Evolutionary conservation across 805 yeast genomes (phyloP), one percentile per base, ranked within the genome.

Genomic region (Kazachstania africana): DNA sequence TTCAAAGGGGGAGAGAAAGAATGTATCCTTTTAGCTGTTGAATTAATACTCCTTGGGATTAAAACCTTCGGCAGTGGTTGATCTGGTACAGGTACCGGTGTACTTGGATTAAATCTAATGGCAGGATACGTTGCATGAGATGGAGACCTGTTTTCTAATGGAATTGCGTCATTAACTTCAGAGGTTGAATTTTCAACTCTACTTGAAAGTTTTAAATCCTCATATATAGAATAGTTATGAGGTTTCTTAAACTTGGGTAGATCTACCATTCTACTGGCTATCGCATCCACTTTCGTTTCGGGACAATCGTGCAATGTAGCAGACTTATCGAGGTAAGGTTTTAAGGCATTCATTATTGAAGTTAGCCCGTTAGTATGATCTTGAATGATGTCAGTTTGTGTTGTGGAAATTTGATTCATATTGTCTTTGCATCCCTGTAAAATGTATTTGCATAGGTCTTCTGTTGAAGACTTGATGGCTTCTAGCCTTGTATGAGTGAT

Each of bases 1-100:
- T 36, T 38, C 3, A 29, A 8, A 3, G 30, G 8, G 5, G 29
- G n/a, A 4, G 47, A 40, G 6, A 34, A 12, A 3, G 42, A 39
- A n/a, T 28, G 26, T 4, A 44, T 30, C 12, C 47, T 34, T 24
- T 38, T 44, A 4, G 39, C 29, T 8, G 39, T 40, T 0, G 53
- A 42, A 19, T 48, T 48, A 8, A 48, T 36, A 28, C 50, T 45
- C 26, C 48, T 45, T 1, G 54, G 51, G 16, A 44, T 32, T 6
- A 49, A 26, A 5, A 49, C 54, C 28, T 40, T 46, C 6, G 51
- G 40, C 15, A 44, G 26, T 1, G 54, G 52, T 21, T 42, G 50
- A 27, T 48, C 53, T 14, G 53, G 53, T 3, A 48, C 40, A 1
- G 53, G 53, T 8, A 48, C 43, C 1, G 53, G 53, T 2, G 53